These are phyloP conservation scores for Epithemia pelagica DNA, from an alignment of 108 stramenopile species.

Conservation along the genomic window DNA sequence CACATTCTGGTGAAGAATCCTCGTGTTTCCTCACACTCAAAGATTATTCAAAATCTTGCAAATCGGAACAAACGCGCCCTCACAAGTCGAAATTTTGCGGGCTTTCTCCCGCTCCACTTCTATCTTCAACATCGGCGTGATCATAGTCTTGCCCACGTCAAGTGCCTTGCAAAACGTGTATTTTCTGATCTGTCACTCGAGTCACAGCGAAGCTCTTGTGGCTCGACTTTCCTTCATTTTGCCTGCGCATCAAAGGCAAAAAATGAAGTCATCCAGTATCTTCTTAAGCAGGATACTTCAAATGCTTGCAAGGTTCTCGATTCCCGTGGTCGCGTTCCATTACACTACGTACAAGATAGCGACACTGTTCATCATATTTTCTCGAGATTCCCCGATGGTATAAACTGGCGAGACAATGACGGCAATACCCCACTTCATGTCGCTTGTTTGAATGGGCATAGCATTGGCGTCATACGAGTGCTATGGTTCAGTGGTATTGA, in stretches of 20 bases:
- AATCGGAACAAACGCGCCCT: neutral
- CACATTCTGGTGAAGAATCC: neutral
- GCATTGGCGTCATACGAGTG: neutral
- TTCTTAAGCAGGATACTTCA: neutral
- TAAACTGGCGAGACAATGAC: neutral
- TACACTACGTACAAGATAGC: neutral
- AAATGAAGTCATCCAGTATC: neutral
- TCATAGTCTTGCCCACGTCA: neutral
- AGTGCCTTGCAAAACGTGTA: neutral
- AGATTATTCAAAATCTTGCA: neutral
- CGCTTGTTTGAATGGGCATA: neutral
- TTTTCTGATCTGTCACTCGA: neutral
- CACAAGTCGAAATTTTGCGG: neutral
- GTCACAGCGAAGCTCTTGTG: neutral
- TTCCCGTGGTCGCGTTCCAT: neutral
- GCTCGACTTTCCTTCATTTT: neutral
- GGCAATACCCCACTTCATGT: neutral
- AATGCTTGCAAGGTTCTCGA: neutral
- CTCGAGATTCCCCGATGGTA: neutral
- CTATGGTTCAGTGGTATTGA: neutral
- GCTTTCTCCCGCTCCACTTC: neutral
- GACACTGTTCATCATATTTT: neutral
- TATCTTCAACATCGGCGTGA: neutral
- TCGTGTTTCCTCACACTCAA: neutral
- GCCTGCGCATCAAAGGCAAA: neutral